These are phyloP conservation scores for Ustilago tritici DNA, from an alignment of 1,284 basidiomycete genomes.

Conservation along the genomic window DNA sequence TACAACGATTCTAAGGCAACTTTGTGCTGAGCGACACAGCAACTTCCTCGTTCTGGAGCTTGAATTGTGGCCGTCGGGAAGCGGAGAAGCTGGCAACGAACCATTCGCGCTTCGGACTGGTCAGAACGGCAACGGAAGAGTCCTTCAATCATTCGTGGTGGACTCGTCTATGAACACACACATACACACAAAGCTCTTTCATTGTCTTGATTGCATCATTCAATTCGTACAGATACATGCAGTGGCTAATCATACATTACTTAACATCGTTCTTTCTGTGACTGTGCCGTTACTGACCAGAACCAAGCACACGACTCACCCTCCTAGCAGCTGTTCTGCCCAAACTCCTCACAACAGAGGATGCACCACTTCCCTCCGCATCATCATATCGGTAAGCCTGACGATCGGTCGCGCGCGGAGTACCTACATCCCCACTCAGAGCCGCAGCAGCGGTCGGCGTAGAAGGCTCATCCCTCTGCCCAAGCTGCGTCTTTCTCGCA, in stretches of 20 bases:
- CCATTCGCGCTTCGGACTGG: too few species aligned
- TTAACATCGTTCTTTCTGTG: neutral
- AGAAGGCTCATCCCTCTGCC: constrained; percentile 8
- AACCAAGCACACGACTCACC: constrained; percentile 34
- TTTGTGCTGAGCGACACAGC: too few species aligned
- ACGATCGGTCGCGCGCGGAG: constrained; percentile 15
- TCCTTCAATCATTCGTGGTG: too few species aligned
- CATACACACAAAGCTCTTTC: too few species aligned
- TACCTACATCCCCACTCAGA: constrained; percentile 16
- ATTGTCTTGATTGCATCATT: neutral
- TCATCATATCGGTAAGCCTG: neutral
- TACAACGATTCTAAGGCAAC: too few species aligned
- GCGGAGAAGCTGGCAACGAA: too few species aligned
- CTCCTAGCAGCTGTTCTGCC: constrained; percentile 32
- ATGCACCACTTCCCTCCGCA: neutral
- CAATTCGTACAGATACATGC: constrained; percentile 1
- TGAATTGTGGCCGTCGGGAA: too few species aligned
- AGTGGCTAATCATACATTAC: constrained; percentile 3
- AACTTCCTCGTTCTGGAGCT: too few species aligned
- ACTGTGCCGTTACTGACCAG: neutral
- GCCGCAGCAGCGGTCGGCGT: constrained; percentile 12
- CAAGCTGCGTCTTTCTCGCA: neutral
- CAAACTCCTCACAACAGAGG: constrained; percentile 24
- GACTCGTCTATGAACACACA: too few species aligned
- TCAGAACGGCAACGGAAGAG: too few species aligned